Base-by-base conservation (phyloP, 2,329 filamentous ascomycete genomes). In the Monilinia fructigena region DNA sequence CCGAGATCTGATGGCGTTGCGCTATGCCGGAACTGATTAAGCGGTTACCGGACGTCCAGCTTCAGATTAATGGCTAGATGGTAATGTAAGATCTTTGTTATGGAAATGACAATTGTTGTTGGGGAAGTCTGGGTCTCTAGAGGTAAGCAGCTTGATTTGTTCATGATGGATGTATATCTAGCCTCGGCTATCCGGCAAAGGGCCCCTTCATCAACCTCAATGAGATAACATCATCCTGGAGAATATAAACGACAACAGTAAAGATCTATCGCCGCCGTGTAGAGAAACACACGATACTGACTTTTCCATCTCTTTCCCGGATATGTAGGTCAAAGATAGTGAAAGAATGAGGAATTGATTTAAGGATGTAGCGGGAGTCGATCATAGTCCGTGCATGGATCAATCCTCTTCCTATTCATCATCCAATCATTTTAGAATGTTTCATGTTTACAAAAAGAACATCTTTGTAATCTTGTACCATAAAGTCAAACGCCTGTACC, bases 371-470 rank as follows among this genome's bases (percentile, higher is more conserved):
- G 53, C 35, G 35, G 23, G 8, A 28, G 45, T 35, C 42, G 56
- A 60, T 35, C 42, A 60, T 48, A 48, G 42, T 61, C 58, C 58
- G 58, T 61, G 45, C 58, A 61, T 50, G 28, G 20, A 45, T 23
- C 28, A 11, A 61, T 26, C 23, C 5, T n/a, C 45, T 23, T 12
- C 42, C 31, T 18, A 47, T 35, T 3, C 8, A 61, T 26, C 16
- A 50, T 18, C 58, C 58, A 61, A 61, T 61, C 11, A 60, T n/a
- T 38, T 14, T 26, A 18, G 7, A 60, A 60, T 60, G 45, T 50
- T 60, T 50, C 45, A 38, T 50, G 28, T 50, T 50, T 50, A 20
- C 23, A 59, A 23, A 20, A 50, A 47, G 28, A 23, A 38, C 28
- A 35, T n/a, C 20, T 47, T 50, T 20, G n/a, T 55, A 60, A 60